These are phyloP conservation scores for Lactifluus echinatus DNA, from an alignment of 768 basidiomycete species.

Conservation along the genomic window DNA sequence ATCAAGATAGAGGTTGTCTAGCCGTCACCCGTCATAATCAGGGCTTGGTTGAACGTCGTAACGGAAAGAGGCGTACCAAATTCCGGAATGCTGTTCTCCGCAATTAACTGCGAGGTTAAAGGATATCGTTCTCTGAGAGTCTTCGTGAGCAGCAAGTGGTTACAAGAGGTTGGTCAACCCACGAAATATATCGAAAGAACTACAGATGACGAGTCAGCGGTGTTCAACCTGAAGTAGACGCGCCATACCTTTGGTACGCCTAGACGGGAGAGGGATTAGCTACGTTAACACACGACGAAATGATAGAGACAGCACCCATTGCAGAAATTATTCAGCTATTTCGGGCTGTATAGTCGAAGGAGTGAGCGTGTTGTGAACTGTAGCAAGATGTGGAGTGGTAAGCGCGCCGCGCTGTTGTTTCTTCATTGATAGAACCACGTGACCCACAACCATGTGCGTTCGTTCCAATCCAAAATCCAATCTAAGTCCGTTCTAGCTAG, in stretches of 20 bases:
- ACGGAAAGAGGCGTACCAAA: constrained; percentile 53
- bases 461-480: too few species aligned
- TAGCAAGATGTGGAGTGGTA: neutral
- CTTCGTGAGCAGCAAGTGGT: neutral
- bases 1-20: constrained; percentile 88
- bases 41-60: constrained; percentile 6
- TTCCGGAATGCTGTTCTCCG: constrained; percentile 98
- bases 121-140: constrained; percentile 84
- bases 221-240: neutral
- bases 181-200: constrained; percentile 98
- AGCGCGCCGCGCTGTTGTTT: neutral
- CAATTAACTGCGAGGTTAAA: constrained; percentile 92
- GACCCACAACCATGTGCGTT: too few species aligned
- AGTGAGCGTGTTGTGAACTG: neutral
- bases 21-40: neutral
- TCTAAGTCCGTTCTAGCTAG: constrained; percentile 64
- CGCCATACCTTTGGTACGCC: constrained; percentile 40
- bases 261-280: constrained; percentile 19
- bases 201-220: constrained; percentile 27
- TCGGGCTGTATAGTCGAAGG: neutral
- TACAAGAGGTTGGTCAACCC: constrained; percentile 26
- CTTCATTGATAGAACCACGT: neutral
- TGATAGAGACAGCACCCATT: constrained; percentile 13
- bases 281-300: neutral
- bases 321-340: neutral